phyloP scores from a whole-genome alignment of 352 stramenopile genomes.

The Phytophthora ohioensis region DNA sequence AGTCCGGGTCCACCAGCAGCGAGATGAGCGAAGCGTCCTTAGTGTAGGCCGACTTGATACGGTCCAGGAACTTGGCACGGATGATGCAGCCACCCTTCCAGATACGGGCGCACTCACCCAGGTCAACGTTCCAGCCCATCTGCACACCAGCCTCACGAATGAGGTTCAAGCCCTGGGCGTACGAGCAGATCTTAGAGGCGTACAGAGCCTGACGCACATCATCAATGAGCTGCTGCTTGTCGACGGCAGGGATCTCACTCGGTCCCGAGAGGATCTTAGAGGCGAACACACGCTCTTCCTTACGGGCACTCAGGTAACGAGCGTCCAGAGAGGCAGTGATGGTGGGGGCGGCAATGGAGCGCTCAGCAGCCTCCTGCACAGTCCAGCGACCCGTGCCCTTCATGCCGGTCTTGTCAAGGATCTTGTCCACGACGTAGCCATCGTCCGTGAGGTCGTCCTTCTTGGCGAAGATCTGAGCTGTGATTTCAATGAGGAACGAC shows the following conservation, averaged over 20 bases:
- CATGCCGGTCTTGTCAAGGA: conserved; percentile 99
- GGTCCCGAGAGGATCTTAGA: conserved; percentile 95
- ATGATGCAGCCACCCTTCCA: conserved; percentile 99
- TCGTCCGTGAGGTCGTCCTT: conserved; percentile 95
- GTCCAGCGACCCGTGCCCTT: conserved; percentile 99
- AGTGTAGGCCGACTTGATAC: conserved; percentile 96
- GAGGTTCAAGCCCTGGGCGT: conserved; percentile 97
- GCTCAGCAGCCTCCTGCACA: conserved; percentile 96
- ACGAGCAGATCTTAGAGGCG: conserved; percentile 98
- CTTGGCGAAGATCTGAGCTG: conserved; percentile 96
- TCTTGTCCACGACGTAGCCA: conserved; percentile 94
- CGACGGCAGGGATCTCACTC: conserved; percentile 91
- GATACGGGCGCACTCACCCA: conserved; percentile 97
- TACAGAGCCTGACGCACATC: conserved; percentile 98
- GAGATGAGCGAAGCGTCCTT: conserved; percentile 94
- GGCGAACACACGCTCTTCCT: conserved; percentile 96
- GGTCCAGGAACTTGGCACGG: conserved; percentile 96
- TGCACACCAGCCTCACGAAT: conserved; percentile 95
- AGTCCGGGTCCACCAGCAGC: conserved; percentile 97
- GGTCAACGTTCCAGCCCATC: conserved; percentile 97
- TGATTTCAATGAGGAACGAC: conserved; percentile 99
- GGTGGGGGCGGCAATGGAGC: conserved; percentile 96
- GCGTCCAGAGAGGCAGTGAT: conserved; percentile 97
- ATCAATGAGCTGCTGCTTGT: conserved; percentile 96
- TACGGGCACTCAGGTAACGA: conserved; percentile 96